Base-by-base conservation (phyloP, 1,284 basidiomycete genomes). In the Ceratobasidium sp. region DNA sequence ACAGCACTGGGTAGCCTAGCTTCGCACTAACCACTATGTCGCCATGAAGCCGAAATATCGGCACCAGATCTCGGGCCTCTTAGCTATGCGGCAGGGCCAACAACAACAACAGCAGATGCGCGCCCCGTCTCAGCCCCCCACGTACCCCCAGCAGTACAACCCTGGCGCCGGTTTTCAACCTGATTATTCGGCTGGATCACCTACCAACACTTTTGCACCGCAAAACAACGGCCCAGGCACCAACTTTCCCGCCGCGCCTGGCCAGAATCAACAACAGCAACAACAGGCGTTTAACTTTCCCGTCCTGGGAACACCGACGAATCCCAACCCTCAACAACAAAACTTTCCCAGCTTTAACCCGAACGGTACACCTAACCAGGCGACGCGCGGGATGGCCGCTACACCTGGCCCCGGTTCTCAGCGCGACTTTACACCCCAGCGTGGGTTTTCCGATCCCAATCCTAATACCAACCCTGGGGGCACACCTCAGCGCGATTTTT, bases 1-100 rank as follows among this genome's bases (percentile, higher is more conserved):
- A 66, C 77, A 84, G 78, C 79, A 54, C 70, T 77, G 69, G 81
- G 84, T 79, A 6, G 78, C 79, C 61, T 79, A 78, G 62, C 80
- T 78, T 6, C 78, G 77, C 23, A 23, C 40, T 9, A 46, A 50
- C 40, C 70, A 73, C 57, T 73, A 73, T 62, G 44, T 78, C 33
- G 70, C 77, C 80, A 82, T 74, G 67, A 70, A 73, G 62, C 75
- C 42, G 33, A 65, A 61, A 23, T 80, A 76, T 15, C 64, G 48
- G 44, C 80, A 76, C 15, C 64, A 66, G 44, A 50, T 66, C 5
- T 23, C 46, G 10, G 65, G 65, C 46, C 65, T 67, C 46, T 54
- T 66, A 33, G 77, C 77, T 20, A 65, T 57, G 62, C 33, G 33
- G 33, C 79, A 78, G 28, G 70, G 56, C 17, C 80, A 77, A 26